These are phyloP conservation scores for Colletotrichum cereale DNA, from an alignment of 2,329 filamentous ascomycete species.

Conservation along the genomic window DNA sequence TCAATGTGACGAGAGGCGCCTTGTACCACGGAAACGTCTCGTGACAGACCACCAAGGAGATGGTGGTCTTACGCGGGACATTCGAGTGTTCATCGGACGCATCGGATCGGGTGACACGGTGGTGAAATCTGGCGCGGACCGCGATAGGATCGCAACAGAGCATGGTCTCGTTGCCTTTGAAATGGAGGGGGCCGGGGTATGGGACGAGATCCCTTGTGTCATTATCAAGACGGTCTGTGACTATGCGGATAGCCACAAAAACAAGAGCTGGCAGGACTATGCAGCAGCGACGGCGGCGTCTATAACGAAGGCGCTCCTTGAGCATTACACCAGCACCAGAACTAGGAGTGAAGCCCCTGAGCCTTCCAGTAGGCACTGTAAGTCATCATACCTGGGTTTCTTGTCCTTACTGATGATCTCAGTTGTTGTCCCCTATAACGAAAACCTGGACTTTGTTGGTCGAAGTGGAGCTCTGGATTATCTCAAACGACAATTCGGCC, in stretches of 20 bases:
- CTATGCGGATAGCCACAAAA: background rate
- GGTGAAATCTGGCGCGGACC: conserved; percentile 45
- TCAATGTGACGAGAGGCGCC: conserved; percentile 41
- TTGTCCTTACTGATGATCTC: background rate
- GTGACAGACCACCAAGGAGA: background rate
- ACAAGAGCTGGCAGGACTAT: background rate
- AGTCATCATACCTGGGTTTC: background rate
- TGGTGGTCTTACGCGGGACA: background rate
- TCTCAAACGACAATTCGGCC: background rate
- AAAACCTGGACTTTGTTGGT: background rate
- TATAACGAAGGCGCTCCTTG: background rate
- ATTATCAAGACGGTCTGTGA: background rate
- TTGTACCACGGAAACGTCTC: conserved; percentile 13
- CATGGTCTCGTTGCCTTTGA: conserved; percentile 11
- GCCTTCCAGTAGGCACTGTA: background rate
- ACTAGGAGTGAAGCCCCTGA: background rate
- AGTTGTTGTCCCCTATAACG: background rate
- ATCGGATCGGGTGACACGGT: conserved; percentile 47
- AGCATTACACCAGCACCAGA: background rate
- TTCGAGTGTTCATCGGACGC: background rate
- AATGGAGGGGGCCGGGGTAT: conserved; percentile 16
- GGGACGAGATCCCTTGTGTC: conserved; percentile 2
- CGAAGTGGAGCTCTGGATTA: background rate
- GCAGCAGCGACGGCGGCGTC: background rate
- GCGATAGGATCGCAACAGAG: background rate